Conservation (phyloP, 257 asterid species). For the Verbascum thapsus region DNA sequence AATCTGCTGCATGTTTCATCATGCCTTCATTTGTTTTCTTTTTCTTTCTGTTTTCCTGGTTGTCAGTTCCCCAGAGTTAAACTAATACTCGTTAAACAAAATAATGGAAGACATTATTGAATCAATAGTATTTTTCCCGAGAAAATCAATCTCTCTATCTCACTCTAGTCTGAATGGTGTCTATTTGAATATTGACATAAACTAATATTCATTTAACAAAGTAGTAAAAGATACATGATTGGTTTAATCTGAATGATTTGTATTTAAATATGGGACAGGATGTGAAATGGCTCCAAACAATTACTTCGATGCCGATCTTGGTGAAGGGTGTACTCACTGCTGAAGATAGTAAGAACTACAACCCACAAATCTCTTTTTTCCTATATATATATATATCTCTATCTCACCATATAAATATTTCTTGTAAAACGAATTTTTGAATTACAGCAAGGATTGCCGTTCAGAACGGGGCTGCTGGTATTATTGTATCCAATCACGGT, state of each 20-base stretch:
- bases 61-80: no score
- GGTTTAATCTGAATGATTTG: conserved; percentile 2
- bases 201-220: no score
- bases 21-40: no score
- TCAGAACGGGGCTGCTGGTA: conserved; percentile 70
- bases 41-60: no score
- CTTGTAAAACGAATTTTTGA: conserved; percentile 6
- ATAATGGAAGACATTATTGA: no score
- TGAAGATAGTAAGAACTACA: conserved; percentile 55
- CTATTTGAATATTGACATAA: no score
- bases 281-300: conserved; percentile 69
- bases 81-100: no score
- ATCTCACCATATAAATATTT: conserved; percentile 1
- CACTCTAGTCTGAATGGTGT: no score
- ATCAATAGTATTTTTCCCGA: no score
- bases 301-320: conserved; percentile 65
- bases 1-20: no score
- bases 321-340: conserved; percentile 77
- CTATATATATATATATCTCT: no score
- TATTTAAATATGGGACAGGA: conserved; percentile 46
- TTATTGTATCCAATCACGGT: conserved; percentile 69
- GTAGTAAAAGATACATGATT: no score
- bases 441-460: conserved; percentile 56
- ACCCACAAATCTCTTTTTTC: conserved; percentile 1
- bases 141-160: background rate